These are phyloP conservation scores for Fusarium citri DNA, from an alignment of 2,329 filamentous ascomycete species.

Conservation along the genomic window DNA sequence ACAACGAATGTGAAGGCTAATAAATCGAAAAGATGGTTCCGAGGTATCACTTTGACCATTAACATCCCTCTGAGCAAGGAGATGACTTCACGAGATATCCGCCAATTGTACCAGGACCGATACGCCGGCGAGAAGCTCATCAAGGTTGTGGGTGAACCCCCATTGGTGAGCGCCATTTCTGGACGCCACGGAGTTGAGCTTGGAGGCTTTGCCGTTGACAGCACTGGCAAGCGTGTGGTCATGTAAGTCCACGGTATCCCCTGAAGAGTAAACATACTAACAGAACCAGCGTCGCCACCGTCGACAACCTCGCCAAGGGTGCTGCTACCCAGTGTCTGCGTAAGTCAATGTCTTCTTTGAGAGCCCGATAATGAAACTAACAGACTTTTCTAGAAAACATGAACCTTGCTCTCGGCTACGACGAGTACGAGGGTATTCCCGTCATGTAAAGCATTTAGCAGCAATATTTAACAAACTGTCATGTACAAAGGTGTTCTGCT, in stretches of 20 bases:
- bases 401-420: constrained; percentile 90
- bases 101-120: constrained; percentile 94
- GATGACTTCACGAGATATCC: constrained; percentile 92
- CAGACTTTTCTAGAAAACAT: constrained; percentile 96
- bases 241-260: constrained; percentile 55
- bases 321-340: constrained; percentile 20
- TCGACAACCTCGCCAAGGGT: constrained; percentile 20
- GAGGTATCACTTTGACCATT: constrained; percentile 93
- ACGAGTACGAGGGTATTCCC: constrained; percentile 89
- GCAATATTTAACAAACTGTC: background rate
- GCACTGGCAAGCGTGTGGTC: constrained; percentile 89
- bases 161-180: constrained; percentile 58
- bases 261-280: constrained; percentile 19
- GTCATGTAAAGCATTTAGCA: background rate
- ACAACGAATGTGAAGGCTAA: background rate
- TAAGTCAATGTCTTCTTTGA: background rate
- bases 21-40: constrained; percentile 76
- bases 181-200: constrained; percentile 90
- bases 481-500: background rate
- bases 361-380: too few species aligned
- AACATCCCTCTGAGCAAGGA: constrained; percentile 86
- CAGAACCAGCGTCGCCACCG: constrained; percentile 1
- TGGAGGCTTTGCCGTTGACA: constrained; percentile 92
- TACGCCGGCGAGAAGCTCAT: constrained; percentile 97
- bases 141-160: constrained; percentile 84